phyloP scores from a whole-genome alignment of 1,139 yeast species.

The Scheffersomyces cryptocercus region DNA sequence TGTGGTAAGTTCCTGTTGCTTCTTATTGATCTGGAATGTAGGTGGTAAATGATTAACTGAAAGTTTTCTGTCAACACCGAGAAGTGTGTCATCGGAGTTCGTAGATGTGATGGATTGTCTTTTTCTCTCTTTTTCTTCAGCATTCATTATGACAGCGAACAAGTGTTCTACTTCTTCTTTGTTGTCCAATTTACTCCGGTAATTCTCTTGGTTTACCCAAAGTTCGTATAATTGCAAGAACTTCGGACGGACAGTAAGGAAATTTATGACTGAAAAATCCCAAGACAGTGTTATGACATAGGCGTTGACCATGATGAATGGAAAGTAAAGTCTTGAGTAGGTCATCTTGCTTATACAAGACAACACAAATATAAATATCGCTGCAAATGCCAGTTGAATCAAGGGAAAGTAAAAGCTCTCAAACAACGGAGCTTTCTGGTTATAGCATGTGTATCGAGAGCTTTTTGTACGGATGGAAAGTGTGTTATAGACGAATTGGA shows the following conservation, averaged over 20 bases:
- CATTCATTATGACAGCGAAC: slow-evolving; percentile 11
- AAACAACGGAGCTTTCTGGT: slow-evolving; percentile 5
- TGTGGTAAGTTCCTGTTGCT: too few relatives aligned
- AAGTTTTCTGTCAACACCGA: slow-evolving; percentile 3
- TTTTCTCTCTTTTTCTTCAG: slow-evolving; percentile 2
- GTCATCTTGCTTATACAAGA: slow-evolving; percentile 3
- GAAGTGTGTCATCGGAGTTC: slow-evolving; percentile 13
- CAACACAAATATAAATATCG: slow-evolving; percentile 9
- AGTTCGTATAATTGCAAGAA: slow-evolving; percentile 15
- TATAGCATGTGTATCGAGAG: not conserved
- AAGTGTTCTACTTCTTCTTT: slow-evolving; percentile 7
- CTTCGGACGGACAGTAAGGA: not conserved
- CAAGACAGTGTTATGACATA: too few relatives aligned
- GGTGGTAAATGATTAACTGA: slow-evolving; percentile 10
- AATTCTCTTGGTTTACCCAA: slow-evolving; percentile 15
- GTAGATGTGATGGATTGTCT: slow-evolving; percentile 10
- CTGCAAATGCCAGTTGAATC: slow-evolving; percentile 11
- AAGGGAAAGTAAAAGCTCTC: slow-evolving; percentile 15
- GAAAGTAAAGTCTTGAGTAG: not conserved
- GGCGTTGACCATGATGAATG: not conserved
- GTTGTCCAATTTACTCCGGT: slow-evolving; percentile 7
- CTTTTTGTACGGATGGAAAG: slow-evolving; percentile 9
- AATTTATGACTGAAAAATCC: not conserved
- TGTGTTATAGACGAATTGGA: slow-evolving; percentile 12
- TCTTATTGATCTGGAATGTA: slow-evolving; percentile 6